phyloP scores from a whole-genome alignment of 148 eudicot species.

The Fagopyrum tataricum region DNA sequence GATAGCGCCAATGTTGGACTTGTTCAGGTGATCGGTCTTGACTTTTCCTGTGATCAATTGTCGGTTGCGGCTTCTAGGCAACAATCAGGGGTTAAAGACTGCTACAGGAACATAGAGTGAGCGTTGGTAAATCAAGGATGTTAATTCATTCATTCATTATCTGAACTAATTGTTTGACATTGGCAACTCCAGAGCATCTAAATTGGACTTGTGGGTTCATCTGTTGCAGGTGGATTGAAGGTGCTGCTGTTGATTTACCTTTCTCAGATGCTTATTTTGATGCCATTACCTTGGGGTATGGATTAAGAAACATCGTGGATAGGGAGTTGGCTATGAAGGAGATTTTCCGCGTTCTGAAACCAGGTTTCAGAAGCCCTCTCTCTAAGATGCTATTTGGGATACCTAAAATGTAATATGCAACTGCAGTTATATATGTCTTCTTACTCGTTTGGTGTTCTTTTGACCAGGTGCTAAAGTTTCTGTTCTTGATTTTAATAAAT shows the following conservation, averaged over 20 bases:
- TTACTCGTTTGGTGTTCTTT: neutral
- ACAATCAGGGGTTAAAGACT: conserved; percentile 30
- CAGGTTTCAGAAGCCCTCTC: conserved; percentile 29
- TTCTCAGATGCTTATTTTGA: conserved; percentile 60
- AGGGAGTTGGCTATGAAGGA: conserved; percentile 58
- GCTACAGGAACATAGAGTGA: conserved; percentile 79
- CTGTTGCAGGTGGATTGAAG: conserved; percentile 72
- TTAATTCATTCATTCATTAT: neutral
- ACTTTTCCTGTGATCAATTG: conserved; percentile 69
- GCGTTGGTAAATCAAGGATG: conserved; percentile 35
- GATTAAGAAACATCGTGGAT: conserved; percentile 70
- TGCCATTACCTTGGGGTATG: conserved; percentile 88
- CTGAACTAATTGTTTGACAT: neutral
- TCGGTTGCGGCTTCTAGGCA: conserved; percentile 68
- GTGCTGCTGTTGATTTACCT: conserved; percentile 74
- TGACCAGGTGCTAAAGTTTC: conserved; percentile 48
- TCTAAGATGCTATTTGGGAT: neutral
- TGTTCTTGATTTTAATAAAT: conserved; percentile 81
- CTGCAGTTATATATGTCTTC: neutral
- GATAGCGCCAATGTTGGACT: conserved; percentile 4
- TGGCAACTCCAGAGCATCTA: neutral
- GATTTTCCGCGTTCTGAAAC: conserved; percentile 69
- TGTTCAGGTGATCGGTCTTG: conserved; percentile 71
- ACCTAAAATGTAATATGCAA: too few relatives aligned
- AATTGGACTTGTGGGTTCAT: neutral